Percentiles rank a stretch among this genome's conserved stretches.
phyloP scores from a whole-genome alignment of 2,329 filamentous ascomycete species.

The Myriosclerotinia curreyana region DNA sequence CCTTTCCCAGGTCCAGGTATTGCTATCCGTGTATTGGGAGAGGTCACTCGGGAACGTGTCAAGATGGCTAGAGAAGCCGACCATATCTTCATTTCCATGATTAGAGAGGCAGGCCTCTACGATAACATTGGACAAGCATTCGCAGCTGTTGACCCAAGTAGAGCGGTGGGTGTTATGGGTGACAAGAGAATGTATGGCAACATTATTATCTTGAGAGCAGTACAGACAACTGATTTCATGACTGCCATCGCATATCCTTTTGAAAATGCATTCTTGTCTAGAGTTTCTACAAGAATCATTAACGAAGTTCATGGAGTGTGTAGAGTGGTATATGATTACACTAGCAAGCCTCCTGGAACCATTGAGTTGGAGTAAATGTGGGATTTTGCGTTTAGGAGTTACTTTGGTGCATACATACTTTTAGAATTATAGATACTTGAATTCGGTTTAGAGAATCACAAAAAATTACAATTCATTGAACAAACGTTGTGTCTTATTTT shows the following conservation, averaged over 20 bases:
- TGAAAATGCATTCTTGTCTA: conserved; percentile 60
- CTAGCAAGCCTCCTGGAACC: conserved; percentile 52
- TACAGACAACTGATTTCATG: conserved; percentile 52
- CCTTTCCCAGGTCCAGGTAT: conserved; percentile 73
- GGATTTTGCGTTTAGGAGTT: conserved; percentile 15
- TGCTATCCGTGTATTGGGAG: conserved; percentile 71
- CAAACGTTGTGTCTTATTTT: background rate
- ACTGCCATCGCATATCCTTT: conserved; percentile 44
- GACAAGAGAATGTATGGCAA: conserved; percentile 66
- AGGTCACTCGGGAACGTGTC: conserved; percentile 76
- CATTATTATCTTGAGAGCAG: conserved; percentile 59
- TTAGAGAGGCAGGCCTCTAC: conserved; percentile 69
- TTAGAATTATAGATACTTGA: conserved; percentile 7
- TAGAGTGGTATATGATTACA: conserved; percentile 65
- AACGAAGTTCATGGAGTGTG: conserved; percentile 65
- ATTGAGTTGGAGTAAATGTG: conserved; percentile 65
- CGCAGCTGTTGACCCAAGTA: conserved; percentile 63
- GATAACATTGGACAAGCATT: conserved; percentile 68
- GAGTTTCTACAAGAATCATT: conserved; percentile 64
- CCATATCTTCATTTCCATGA: conserved; percentile 74
- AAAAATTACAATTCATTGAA: background rate
- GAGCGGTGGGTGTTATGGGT: conserved; percentile 64
- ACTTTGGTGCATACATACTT: conserved; percentile 6
- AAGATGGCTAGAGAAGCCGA: conserved; percentile 76
- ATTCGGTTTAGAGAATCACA: background rate